Conservation (phyloP, 495 filamentous ascomycete species). For the Terfezia claveryi region DNA sequence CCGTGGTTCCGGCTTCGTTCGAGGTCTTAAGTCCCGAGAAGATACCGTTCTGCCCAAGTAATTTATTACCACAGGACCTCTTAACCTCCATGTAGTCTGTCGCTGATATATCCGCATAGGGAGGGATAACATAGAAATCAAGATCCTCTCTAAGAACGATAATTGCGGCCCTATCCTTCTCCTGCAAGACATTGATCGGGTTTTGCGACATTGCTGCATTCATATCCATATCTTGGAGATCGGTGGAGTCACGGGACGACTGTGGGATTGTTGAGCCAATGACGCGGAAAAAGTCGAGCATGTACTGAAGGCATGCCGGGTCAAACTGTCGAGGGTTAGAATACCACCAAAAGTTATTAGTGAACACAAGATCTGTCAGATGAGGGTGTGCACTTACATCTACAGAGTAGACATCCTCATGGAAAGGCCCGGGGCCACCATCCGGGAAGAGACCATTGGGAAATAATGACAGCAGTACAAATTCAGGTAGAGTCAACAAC, state of each 20-base stretch:
- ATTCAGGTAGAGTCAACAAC: conserved; percentile 83
- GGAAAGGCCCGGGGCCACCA: conserved; percentile 81
- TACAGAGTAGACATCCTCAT: conserved; percentile 58
- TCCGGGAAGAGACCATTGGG: conserved; percentile 95
- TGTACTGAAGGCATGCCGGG: conserved; percentile 86
- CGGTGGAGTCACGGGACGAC: conserved; percentile 36
- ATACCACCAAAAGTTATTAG: conserved; percentile 6
- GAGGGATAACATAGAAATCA: conserved; percentile 96
- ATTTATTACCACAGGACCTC: conserved; percentile 64
- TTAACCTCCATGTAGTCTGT: conserved; percentile 93
- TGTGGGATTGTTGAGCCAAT: conserved; percentile 85
- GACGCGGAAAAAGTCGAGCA: conserved; percentile 95
- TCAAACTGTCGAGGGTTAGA: conserved; percentile 53
- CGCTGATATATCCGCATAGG: conserved; percentile 57
- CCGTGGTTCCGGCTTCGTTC: conserved; percentile 86
- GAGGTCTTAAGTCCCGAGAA: conserved; percentile 88
- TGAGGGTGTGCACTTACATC: conserved; percentile 44
- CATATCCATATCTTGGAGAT: conserved; percentile 21
- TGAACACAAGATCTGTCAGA: neutral
- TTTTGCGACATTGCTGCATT: neutral
- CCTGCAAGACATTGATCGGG: conserved; percentile 27
- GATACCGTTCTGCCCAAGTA: conserved; percentile 83
- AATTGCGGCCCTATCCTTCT: conserved; percentile 64
- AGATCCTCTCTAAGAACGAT: conserved; percentile 93
- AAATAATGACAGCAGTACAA: conserved; percentile 94